phyloP scores from a whole-genome alignment of 768 basidiomycete species.

The Pluteus cervinus region DNA sequence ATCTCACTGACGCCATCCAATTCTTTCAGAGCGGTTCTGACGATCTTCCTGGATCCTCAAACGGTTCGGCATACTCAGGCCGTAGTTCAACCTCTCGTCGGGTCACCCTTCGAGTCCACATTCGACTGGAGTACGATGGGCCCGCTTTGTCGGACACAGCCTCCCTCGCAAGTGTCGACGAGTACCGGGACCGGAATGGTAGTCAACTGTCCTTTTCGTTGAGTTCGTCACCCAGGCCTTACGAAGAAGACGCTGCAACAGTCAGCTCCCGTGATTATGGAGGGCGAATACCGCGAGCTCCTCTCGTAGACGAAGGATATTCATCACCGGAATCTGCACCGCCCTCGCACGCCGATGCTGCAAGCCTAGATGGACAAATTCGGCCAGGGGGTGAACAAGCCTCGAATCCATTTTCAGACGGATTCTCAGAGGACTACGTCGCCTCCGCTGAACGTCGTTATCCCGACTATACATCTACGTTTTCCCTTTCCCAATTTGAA shows the following conservation, averaged over 20 bases:
- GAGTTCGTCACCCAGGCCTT: conserved; percentile 32
- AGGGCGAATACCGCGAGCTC: too few species aligned
- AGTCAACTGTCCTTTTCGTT: conserved; percentile 53
- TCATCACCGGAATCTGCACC: too few species aligned
- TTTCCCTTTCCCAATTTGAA: too few species aligned
- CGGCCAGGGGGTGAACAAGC: conserved; percentile 2
- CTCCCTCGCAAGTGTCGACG: conserved; percentile 74
- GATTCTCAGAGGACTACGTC: conserved; percentile 17
- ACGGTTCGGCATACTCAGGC: conserved; percentile 69
- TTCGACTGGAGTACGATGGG: conserved; percentile 86
- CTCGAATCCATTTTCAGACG: conserved; percentile 14
- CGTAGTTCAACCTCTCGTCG: conserved; percentile 62
- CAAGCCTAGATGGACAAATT: too few species aligned
- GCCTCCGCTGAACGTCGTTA: conserved; percentile 21
- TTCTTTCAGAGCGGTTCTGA: conserved; percentile 79
- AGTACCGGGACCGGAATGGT: conserved; percentile 53
- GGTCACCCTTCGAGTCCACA: conserved; percentile 71
- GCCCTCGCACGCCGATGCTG: too few species aligned
- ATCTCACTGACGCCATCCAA: conserved; percentile 81
- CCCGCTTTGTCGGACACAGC: conserved; percentile 86
- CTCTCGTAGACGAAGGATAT: too few species aligned
- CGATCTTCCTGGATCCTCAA: conserved; percentile 64
- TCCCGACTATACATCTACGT: conserved; percentile 36
- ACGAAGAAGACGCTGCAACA: conserved; percentile 71
- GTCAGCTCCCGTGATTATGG: conserved; percentile 65